Conservation (phyloP, 306 rosid genomes). For the Gillenia trifoliata region DNA sequence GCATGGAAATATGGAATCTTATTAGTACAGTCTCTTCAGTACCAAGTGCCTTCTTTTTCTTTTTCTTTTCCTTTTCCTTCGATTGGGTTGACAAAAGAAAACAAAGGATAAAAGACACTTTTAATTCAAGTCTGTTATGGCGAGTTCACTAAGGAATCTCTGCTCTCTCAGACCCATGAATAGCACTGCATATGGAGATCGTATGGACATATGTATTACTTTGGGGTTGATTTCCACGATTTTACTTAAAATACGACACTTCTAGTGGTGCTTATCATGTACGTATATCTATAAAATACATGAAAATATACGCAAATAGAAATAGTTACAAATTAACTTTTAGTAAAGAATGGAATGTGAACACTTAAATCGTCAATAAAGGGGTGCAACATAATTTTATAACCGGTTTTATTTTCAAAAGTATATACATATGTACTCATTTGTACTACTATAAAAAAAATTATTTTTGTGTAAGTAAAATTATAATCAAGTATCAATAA, state of each 20-base stretch:
- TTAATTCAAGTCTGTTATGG: neutral
- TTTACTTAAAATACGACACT: neutral
- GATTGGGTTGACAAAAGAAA: neutral
- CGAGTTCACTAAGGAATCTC: slow-evolving; percentile 13
- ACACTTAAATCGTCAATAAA: too few relatives aligned
- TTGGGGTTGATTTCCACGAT: neutral
- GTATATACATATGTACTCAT: too few relatives aligned
- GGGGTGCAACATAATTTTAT: too few relatives aligned
- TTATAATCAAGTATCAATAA: neutral
- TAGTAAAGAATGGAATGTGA: too few relatives aligned
- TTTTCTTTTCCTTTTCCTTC: neutral
- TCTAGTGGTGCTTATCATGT: neutral
- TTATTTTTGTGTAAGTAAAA: too few relatives aligned
- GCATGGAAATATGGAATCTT: neutral
- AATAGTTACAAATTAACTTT: too few relatives aligned
- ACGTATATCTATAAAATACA: too few relatives aligned
- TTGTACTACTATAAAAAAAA: too few relatives aligned
- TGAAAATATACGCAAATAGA: too few relatives aligned
- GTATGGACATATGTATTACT: neutral
- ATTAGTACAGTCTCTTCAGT: neutral
- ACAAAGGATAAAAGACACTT: neutral
- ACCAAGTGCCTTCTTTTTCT: neutral
- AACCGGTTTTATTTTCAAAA: too few relatives aligned
- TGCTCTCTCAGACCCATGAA: slow-evolving; percentile 19
- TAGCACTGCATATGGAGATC: neutral